These are phyloP conservation scores for Pueraria montana DNA, from an alignment of 306 rosid species.

Conservation along the genomic window DNA sequence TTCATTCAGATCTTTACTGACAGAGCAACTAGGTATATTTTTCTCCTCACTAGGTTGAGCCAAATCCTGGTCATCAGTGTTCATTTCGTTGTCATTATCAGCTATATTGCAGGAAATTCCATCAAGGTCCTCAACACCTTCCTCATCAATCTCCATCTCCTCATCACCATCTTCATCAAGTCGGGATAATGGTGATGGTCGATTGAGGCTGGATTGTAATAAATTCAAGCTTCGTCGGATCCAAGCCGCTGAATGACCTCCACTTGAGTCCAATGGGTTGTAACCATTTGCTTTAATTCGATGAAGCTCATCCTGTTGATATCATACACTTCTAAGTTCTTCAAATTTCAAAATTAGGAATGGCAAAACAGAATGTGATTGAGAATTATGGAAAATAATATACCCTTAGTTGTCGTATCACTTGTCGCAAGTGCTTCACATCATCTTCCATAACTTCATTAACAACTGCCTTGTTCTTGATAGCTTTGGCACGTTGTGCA, in stretches of 20 bases:
- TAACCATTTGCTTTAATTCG: slow-evolving; percentile 77
- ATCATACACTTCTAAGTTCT: slow-evolving; percentile 41
- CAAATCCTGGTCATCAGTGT: slow-evolving; percentile 50
- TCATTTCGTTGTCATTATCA: slow-evolving; percentile 52
- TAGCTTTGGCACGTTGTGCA: slow-evolving; percentile 97
- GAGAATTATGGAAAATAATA: slow-evolving; percentile 38
- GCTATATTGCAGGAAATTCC: slow-evolving; percentile 36
- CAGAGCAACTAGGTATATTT: slow-evolving; percentile 50
- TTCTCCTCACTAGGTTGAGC: slow-evolving; percentile 44
- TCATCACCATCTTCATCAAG: slow-evolving; percentile 91
- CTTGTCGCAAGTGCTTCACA: slow-evolving; percentile 89
- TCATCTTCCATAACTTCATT: slow-evolving; percentile 95
- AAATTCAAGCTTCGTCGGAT: slow-evolving; percentile 85
- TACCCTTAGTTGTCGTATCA: slow-evolving; percentile 96
- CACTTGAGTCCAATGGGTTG: slow-evolving; percentile 66
- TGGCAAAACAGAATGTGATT: slow-evolving; percentile 33
- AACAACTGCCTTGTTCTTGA: slow-evolving; percentile 97
- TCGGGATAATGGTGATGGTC: slow-evolving; percentile 59
- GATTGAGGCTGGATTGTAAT: slow-evolving; percentile 73
- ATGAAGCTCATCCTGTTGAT: slow-evolving; percentile 89
- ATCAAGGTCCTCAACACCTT: slow-evolving; percentile 69
- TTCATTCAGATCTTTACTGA: slow-evolving; percentile 52
- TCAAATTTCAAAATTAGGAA: slow-evolving; percentile 43
- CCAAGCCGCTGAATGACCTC: slow-evolving; percentile 93
- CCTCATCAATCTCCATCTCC: slow-evolving; percentile 98